phyloP scores from a whole-genome alignment of 345 rosid species.

The Syzygium jambos region DNA sequence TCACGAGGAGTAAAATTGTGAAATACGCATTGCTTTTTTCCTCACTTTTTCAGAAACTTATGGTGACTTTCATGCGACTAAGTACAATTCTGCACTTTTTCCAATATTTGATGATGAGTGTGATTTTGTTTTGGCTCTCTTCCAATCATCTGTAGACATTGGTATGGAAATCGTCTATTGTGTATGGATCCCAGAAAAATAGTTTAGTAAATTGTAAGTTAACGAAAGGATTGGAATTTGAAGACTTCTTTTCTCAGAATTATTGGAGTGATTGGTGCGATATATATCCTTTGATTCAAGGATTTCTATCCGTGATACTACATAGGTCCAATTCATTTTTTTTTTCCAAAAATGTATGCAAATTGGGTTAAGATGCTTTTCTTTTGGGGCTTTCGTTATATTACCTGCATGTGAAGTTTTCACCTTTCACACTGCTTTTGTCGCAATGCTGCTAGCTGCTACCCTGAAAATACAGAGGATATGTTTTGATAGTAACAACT shows the following conservation, averaged over 20 bases:
- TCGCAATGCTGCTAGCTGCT: not conserved
- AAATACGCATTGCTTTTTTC: not conserved
- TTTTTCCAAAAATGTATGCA: not conserved
- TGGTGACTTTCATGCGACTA: not conserved
- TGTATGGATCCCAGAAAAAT: not conserved
- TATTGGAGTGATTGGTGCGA: not conserved
- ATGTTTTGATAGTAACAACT: not conserved
- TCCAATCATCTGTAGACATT: not conserved
- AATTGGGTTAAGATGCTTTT: not conserved
- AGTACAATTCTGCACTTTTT: not conserved
- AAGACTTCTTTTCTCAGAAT: not conserved
- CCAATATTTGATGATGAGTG: not conserved
- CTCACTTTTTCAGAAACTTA: not conserved
- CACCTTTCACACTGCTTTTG: not conserved
- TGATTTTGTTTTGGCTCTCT: not conserved
- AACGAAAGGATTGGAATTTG: not conserved
- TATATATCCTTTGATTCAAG: not conserved
- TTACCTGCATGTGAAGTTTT: not conserved
- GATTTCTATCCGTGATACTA: not conserved
- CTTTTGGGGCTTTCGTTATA: not conserved
- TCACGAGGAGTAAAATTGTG: not conserved
- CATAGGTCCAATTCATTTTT: not conserved
- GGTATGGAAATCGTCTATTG: not conserved
- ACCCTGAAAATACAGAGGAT: not conserved
- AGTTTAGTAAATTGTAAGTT: not conserved